phyloP scores from a whole-genome alignment of 371 early-diverging fungal species.

The Actinomortierella ambigua region DNA sequence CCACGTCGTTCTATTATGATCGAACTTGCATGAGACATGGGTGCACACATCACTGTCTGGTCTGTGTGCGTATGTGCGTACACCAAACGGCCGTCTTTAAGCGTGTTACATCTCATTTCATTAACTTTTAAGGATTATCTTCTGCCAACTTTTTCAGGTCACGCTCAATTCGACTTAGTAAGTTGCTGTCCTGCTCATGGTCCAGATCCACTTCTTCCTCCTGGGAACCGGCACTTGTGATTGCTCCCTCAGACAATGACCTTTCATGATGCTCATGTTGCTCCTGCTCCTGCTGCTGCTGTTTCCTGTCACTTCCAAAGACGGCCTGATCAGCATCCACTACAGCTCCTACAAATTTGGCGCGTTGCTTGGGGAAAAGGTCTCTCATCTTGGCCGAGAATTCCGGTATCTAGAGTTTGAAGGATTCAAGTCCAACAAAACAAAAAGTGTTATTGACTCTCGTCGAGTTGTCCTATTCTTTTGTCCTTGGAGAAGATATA shows the following conservation, averaged over 20 bases:
- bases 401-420: constrained; percentile 34
- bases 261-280: too few species aligned
- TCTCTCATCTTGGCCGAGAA: constrained; percentile 47
- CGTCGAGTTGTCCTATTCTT: too few species aligned
- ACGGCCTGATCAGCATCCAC: constrained; percentile 31
- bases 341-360: constrained; percentile 42
- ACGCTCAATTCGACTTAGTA: constrained; percentile 30
- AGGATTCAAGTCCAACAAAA: not conserved
- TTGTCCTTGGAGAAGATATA: too few species aligned
- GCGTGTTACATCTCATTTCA: too few species aligned
- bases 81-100: too few species aligned
- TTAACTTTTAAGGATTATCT: constrained; percentile 12
- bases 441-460: too few species aligned
- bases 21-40: too few species aligned
- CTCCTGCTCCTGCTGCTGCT: not conserved
- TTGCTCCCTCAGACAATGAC: too few species aligned
- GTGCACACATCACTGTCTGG: too few species aligned
- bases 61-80: too few species aligned
- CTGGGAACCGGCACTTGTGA: not conserved
- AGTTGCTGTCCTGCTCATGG: constrained; percentile 32
- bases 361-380: constrained; percentile 40
- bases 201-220: constrained; percentile 31
- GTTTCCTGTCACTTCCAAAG: constrained; percentile 13
- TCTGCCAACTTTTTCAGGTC: constrained; percentile 25
- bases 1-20: too few species aligned